Evolutionary conservation across 106 monocot genomes (phyloP).

Genomic region (Xerophyta viscosa): DNA sequence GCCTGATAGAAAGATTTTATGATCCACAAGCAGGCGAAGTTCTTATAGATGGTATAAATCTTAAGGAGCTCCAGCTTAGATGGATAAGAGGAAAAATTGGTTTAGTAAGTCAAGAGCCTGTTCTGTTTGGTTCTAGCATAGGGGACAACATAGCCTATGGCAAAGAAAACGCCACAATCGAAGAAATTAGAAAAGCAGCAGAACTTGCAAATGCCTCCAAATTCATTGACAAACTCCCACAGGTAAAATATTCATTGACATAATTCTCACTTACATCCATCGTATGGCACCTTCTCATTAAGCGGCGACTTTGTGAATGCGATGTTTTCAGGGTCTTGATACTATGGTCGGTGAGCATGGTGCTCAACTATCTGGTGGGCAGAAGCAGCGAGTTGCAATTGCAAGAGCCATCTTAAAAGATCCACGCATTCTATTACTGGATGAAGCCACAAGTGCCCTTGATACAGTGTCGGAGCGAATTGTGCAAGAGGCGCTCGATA

Average conservation of each 20-base stretch:
- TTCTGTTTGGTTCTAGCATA: conserved; percentile 38
- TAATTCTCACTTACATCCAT: no score
- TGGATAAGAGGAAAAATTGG: conserved; percentile 47
- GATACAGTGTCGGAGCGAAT: conserved; percentile 61
- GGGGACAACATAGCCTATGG: conserved; percentile 43
- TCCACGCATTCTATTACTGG: conserved; percentile 42
- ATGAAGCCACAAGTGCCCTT: conserved; percentile 57
- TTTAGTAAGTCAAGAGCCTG: conserved; percentile 42
- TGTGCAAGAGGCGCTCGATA: conserved; percentile 62
- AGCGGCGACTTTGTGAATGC: not conserved
- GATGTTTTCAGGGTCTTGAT: conserved; percentile 36
- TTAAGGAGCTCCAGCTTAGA: conserved; percentile 36
- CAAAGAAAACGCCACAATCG: conserved; percentile 30
- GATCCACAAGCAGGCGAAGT: conserved; percentile 44
- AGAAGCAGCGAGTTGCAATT: conserved; percentile 56
- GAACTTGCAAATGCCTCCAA: conserved; percentile 43
- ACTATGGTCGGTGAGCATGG: conserved; percentile 59
- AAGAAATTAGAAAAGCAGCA: conserved; percentile 32
- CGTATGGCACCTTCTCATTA: no score
- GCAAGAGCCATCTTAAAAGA: conserved; percentile 50
- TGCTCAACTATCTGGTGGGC: conserved; percentile 48
- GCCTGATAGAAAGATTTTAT: conserved; percentile 39
- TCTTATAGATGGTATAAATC: conserved; percentile 37
- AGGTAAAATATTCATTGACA: conserved; percentile 16
- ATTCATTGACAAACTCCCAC: conserved; percentile 48